A percentile compares a stretch with the other conserved stretches of the same genome.
phyloP scores from a whole-genome alignment of 768 basidiomycete species.

The Collybiopsis confluens region DNA sequence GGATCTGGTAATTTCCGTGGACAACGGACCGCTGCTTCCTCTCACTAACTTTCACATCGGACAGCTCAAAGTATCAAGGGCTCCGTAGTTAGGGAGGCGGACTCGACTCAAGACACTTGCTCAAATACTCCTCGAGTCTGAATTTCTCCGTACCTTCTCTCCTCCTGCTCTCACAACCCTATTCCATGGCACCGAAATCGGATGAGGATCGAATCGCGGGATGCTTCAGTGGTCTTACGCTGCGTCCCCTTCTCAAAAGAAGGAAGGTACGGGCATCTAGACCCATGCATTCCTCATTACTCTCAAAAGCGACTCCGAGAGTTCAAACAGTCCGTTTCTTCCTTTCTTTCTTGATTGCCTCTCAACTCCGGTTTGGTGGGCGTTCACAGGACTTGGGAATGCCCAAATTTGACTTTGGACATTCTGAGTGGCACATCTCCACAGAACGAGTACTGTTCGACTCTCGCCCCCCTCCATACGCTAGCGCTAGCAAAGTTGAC shows the following conservation, averaged over 20 bases:
- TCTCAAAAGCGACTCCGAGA: not conserved
- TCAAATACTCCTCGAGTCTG: no score
- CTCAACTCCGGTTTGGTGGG: no score
- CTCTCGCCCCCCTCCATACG: conserved; percentile 7
- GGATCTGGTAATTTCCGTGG: not conserved
- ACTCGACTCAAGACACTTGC: no score
- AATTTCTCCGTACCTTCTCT: not conserved
- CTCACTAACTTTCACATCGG: no score
- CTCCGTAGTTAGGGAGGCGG: no score
- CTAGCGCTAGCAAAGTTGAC: not conserved
- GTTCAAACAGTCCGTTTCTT: no score
- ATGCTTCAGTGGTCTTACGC: conserved; percentile 29
- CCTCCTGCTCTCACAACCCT: not conserved
- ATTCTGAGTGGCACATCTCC: conserved; percentile 22
- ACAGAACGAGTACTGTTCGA: conserved; percentile 16
- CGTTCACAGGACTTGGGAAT: conserved; percentile 20
- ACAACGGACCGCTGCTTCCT: not conserved
- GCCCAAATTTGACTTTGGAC: conserved; percentile 34
- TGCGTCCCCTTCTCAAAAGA: conserved; percentile 13
- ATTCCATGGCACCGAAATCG: not conserved
- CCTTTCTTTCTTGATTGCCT: no score
- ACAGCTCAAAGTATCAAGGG: not conserved
- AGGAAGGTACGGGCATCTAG: not conserved
- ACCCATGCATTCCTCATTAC: not conserved
- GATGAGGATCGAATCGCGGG: conserved; percentile 17